phyloP scores from a whole-genome alignment of 257 asterid species.

The Anisodus tanguticus region DNA sequence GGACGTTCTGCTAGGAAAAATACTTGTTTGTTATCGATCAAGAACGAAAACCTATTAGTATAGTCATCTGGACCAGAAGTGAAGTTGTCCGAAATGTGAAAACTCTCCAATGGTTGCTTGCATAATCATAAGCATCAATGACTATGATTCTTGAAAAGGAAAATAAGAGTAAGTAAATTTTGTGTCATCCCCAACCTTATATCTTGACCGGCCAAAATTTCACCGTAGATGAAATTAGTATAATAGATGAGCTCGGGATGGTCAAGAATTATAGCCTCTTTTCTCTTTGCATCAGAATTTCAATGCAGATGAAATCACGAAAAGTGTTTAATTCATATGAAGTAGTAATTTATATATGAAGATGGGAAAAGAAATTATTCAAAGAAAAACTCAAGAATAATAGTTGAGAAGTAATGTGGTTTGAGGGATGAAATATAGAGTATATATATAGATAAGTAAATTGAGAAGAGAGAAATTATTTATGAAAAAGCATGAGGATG shows the following conservation, averaged over 20 bases:
- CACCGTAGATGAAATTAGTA: neutral
- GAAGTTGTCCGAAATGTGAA: neutral
- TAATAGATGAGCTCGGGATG: neutral
- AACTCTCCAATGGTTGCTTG: neutral
- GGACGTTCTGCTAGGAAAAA: neutral
- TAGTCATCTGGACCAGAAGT: neutral
- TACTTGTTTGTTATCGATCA: neutral
- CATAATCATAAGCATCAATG: neutral
- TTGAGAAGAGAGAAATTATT: too few species aligned
- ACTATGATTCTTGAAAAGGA: neutral
- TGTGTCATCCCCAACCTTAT: neutral
- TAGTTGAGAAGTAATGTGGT: too few species aligned
- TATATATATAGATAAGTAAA: too few species aligned
- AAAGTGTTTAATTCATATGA: too few species aligned
- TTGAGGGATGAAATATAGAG: too few species aligned
- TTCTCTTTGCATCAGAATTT: neutral
- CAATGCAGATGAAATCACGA: too few species aligned
- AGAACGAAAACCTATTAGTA: neutral
- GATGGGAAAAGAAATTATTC: too few species aligned
- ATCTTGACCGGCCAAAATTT: neutral
- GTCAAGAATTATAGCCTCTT: neutral
- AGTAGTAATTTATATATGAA: too few species aligned
- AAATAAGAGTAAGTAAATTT: too few species aligned
- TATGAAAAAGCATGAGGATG: too few species aligned
- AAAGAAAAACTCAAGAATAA: too few species aligned